These are phyloP conservation scores for Botrytis fabae DNA, from an alignment of 2,329 filamentous ascomycete genomes.

Conservation along the genomic window DNA sequence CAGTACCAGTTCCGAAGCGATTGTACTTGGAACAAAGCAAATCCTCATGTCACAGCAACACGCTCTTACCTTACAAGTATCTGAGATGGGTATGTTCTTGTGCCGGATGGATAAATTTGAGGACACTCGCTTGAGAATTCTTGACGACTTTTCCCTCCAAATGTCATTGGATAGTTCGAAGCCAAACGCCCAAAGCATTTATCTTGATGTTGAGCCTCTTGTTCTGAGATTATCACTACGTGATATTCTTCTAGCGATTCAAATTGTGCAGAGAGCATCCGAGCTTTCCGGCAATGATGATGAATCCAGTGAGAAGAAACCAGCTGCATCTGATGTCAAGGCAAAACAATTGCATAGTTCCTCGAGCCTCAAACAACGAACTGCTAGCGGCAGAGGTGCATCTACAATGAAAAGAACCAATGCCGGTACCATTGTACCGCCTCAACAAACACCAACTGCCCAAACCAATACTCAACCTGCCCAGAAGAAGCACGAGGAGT, in stretches of 20 bases:
- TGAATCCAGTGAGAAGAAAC: conserved; percentile 47
- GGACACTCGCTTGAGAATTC: conserved; percentile 81
- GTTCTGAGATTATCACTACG: conserved; percentile 87
- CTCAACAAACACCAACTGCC: conserved; percentile 17
- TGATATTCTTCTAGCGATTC: conserved; percentile 90
- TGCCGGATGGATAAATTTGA: conserved; percentile 99
- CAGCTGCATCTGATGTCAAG: conserved; percentile 52
- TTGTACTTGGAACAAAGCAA: conserved; percentile 92
- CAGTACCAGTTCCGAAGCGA: conserved; percentile 87
- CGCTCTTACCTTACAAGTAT: conserved; percentile 88
- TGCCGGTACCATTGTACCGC: conserved; percentile 41
- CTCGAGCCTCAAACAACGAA: conserved; percentile 52
- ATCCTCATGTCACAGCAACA: conserved; percentile 91
- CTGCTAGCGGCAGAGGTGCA: conserved; percentile 57
- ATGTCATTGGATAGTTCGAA: conserved; percentile 76
- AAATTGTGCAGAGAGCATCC: conserved; percentile 87
- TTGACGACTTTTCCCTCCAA: conserved; percentile 94
- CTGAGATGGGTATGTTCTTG: conserved; percentile 95
- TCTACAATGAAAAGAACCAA: conserved; percentile 52
- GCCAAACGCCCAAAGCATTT: conserved; percentile 70
- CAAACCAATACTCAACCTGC: conserved; percentile 40
- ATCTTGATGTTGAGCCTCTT: conserved; percentile 85
- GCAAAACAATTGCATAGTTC: conserved; percentile 50
- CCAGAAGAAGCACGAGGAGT: conserved; percentile 64
- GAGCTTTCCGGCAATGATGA: conserved; percentile 72